Percentiles rank a stretch among this genome's conserved stretches.
phyloP scores from a whole-genome alignment of 2,329 filamentous ascomycete species.

The Pseudonectria buxi region DNA sequence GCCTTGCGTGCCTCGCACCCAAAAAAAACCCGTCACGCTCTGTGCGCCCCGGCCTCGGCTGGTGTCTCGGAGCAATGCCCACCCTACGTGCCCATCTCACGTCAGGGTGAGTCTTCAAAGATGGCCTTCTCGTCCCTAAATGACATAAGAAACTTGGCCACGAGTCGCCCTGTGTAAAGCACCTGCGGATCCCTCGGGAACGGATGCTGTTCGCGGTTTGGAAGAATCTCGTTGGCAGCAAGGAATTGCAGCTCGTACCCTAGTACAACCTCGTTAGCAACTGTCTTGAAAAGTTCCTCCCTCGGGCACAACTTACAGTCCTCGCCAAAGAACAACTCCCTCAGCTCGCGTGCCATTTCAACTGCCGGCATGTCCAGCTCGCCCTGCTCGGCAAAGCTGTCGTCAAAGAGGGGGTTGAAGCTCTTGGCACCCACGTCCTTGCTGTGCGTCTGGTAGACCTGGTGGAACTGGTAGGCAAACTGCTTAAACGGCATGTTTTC shows the following conservation, averaged over 20 bases:
- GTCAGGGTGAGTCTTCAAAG: conserved; percentile 29
- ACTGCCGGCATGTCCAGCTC: conserved; percentile 41
- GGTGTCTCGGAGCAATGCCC: neutral
- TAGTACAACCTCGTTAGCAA: conserved; percentile 14
- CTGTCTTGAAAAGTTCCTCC: conserved; percentile 1
- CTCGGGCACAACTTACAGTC: conserved; percentile 37
- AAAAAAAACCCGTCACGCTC: neutral
- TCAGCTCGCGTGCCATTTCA: conserved; percentile 40
- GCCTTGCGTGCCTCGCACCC: conserved; percentile 11
- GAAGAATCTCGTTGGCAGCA: conserved; percentile 39
- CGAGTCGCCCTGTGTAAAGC: conserved; percentile 47
- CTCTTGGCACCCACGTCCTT: conserved; percentile 41
- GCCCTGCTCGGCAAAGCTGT: conserved; percentile 31
- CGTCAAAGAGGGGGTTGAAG: conserved; percentile 50
- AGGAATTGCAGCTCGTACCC: conserved; percentile 36
- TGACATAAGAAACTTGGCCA: conserved; percentile 48
- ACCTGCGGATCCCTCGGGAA: conserved; percentile 41
- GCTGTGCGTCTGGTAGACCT: conserved; percentile 51
- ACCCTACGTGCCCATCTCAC: neutral
- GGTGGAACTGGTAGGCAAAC: conserved; percentile 54
- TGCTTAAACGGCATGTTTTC: conserved; percentile 55
- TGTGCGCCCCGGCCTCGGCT: conserved; percentile 4
- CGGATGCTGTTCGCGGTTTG: conserved; percentile 38
- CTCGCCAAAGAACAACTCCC: conserved; percentile 35
- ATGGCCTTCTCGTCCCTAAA: conserved; percentile 45